Conservation (phyloP, 495 filamentous ascomycete genomes). For the Aspergillus incahuasiensis region DNA sequence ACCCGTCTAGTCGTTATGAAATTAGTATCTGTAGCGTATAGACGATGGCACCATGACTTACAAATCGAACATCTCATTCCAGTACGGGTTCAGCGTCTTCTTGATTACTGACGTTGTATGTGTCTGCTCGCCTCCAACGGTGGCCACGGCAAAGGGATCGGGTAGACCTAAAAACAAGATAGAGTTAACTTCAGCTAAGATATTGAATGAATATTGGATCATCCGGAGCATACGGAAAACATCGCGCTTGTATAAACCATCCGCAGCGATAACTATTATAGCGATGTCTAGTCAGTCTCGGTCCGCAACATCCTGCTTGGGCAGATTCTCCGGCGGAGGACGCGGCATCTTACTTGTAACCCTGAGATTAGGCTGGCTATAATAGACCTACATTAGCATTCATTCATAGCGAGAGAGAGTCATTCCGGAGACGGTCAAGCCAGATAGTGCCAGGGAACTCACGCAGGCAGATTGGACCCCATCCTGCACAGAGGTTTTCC, state of each 20-base stretch:
- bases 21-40: conserved; percentile 20
- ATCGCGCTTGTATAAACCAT: conserved; percentile 98
- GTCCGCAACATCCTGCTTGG: background rate
- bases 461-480: conserved; percentile 60
- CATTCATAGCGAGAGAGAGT: conserved; percentile 3
- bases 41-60: conserved; percentile 28
- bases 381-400: conserved; percentile 31
- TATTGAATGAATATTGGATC: background rate
- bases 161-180: conserved; percentile 66
- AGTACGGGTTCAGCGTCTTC: conserved; percentile 96
- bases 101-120: conserved; percentile 93
- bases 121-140: conserved; percentile 93
- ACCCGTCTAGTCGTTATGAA: conserved; percentile 55
- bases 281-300: conserved; percentile 16
- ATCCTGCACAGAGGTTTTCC: conserved; percentile 37
- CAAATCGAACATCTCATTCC: conserved; percentile 99
- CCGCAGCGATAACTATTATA: conserved; percentile 84
- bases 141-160: conserved; percentile 96
- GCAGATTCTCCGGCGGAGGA: background rate
- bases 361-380: conserved; percentile 56
- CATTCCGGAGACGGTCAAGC: conserved; percentile 9
- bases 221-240: conserved; percentile 68
- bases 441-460: conserved; percentile 26
- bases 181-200: conserved; percentile 19
- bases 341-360: conserved; percentile 53